Conservation (phyloP, 2,329 filamentous ascomycete species). For the Colletotrichum kahawae region DNA sequence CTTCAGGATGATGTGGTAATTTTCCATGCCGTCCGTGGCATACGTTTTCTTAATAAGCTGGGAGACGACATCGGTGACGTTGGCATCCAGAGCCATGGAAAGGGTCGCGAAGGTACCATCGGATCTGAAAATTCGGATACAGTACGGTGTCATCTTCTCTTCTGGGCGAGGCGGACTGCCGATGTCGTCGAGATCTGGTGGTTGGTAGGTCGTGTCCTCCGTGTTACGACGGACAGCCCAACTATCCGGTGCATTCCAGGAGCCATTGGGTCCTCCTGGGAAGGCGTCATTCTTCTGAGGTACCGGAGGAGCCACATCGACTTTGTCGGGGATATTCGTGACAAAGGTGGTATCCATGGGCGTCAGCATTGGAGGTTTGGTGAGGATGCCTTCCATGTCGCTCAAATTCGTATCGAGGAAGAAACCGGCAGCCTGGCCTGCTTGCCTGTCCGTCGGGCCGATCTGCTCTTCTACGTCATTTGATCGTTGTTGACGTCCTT, state of each 20-base stretch:
- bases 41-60: conserved; percentile 95
- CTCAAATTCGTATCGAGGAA: conserved; percentile 86
- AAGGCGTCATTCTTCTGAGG: conserved; percentile 12
- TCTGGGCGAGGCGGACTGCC: conserved; percentile 72
- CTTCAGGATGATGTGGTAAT: conserved; percentile 94
- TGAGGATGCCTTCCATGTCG: conserved; percentile 91
- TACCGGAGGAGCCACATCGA: conserved; percentile 31
- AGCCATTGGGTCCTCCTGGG: conserved; percentile 51
- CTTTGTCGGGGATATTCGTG: conserved; percentile 47
- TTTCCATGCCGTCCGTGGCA: conserved; percentile 85
- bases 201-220: conserved; percentile 66
- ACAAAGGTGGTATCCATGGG: conserved; percentile 67
- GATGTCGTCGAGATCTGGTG: conserved; percentile 69
- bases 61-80: conserved; percentile 84
- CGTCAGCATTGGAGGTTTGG: conserved; percentile 71
- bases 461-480: conserved; percentile 64
- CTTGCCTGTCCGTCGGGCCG: conserved; percentile 61
- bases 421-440: conserved; percentile 62
- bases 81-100: conserved; percentile 82
- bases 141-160: conserved; percentile 79
- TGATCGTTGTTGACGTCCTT: conserved; percentile 49
- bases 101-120: conserved; percentile 95
- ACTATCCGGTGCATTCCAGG: conserved; percentile 94
- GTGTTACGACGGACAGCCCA: conserved; percentile 85
- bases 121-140: conserved; percentile 92